Evolutionary conservation across 2,329 filamentous ascomycete species (phyloP), one percentile per base, ranked within the genome.

Genomic region (Fusarium verticillioides): DNA sequence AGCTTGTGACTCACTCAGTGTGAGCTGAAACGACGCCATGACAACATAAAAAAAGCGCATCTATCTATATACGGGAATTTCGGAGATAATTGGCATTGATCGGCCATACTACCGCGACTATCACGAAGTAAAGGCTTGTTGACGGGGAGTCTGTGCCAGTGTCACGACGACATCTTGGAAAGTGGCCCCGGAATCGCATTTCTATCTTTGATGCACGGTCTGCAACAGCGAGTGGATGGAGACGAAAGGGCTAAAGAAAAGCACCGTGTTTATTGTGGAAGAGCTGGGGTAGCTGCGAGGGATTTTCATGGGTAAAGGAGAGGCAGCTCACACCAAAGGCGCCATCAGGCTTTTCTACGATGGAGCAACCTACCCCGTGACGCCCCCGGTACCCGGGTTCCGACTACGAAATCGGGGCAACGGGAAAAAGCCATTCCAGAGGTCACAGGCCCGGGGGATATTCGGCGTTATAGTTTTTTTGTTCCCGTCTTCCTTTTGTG

Each of bases 201-300:
- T 52, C 54, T 64, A 59, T 63, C 50, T 50, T 53, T 57, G 58
- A 68, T 75, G 64, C 63, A 75, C 56, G 63, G 58, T 52, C 63
- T 70, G 59, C 52, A 60, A 57, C 47, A 69, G 63, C 39, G 66
- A 60, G 54, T 34, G 67, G 69, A 58, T 44, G 60, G 50, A 67
- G 56, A 70, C 56, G 49, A 52, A 71, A 68, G 59, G 69, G 67
- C 63, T 72, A 75, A 72, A 77, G 66, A 77, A 77, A 77, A 77
- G 73, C 69, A 73, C 72, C 36, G 36, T 68, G 60, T 46, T 62
- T 57, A 37, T 57, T 67, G 64, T 46, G 57, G 39, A 54, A 61
- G 49, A 68, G 47, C 52, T 46, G 70, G 70, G 64, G 52, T 69
- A 64, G 60, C 39, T 58, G 32, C 36, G 39, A 56, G 36, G 52